Conservation (phyloP, 202 grass and related monocot genomes). For the Dendrocalamus latiflorus region DNA sequence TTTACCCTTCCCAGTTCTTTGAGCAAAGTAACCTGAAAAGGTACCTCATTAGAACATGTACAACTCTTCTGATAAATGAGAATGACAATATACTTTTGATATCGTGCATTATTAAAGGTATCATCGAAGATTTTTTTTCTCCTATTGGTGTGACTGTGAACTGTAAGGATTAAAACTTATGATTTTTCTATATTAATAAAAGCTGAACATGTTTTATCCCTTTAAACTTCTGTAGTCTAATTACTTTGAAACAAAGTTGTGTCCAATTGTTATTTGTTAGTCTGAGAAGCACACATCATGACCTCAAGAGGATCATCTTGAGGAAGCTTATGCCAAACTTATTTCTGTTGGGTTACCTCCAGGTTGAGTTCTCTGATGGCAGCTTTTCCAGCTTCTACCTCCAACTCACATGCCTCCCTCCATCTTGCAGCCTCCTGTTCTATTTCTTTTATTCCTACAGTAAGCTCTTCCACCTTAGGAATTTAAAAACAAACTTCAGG, state of each 20-base stretch:
- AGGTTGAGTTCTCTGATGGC: conserved; percentile 48
- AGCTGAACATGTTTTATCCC: not conserved
- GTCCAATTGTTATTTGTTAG: not conserved
- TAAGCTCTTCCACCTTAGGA: conserved; percentile 53
- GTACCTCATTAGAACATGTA: conserved; percentile 15
- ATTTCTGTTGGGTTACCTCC: conserved; percentile 39
- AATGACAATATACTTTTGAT: not conserved
- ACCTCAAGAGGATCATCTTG: not conserved
- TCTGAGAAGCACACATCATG: not conserved
- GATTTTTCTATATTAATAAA: not conserved
- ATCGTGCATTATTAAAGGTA: not conserved
- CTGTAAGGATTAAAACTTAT: conserved; percentile 3
- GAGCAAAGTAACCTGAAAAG: conserved; percentile 49
- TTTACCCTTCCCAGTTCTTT: conserved; percentile 55
- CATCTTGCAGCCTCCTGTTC: conserved; percentile 60
- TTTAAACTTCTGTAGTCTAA: not conserved
- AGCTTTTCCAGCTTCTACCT: conserved; percentile 76
- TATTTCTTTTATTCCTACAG: conserved; percentile 34
- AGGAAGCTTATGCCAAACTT: not conserved
- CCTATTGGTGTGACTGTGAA: not conserved
- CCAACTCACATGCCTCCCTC: conserved; percentile 68
- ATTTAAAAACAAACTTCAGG: conserved; percentile 24
- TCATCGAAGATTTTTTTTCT: not conserved
- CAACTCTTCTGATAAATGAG: too few species aligned
- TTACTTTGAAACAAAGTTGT: not conserved